Conservation (phyloP, 208 protist genomes). For the Kentomonas sorsogonicus region DNA sequence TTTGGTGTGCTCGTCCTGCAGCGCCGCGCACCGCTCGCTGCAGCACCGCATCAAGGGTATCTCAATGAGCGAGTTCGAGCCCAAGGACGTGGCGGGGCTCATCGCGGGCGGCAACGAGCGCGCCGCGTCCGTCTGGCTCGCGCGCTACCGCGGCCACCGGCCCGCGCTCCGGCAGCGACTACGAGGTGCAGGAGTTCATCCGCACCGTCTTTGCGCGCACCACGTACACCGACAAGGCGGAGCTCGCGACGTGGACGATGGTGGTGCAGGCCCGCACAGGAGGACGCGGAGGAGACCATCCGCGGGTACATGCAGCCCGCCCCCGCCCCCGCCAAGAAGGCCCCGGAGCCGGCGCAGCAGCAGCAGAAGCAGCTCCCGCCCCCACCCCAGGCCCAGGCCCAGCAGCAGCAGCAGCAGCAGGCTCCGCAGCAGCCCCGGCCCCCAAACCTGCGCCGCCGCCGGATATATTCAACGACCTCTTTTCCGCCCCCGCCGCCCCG, state of each 20-base stretch:
- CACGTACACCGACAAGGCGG: conserved; percentile 25
- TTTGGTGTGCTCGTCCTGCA: conserved; percentile 83
- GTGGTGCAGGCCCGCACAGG: too few species aligned
- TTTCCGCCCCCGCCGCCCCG: too few species aligned
- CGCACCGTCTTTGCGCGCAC: conserved; percentile 36
- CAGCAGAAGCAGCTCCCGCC: conserved; percentile 3
- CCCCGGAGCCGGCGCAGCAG: conserved; percentile 10
- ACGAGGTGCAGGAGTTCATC: conserved; percentile 31
- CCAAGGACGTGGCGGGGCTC: conserved; percentile 58
- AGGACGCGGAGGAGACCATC: too few species aligned
- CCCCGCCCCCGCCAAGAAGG: not conserved
- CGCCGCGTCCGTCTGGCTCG: conserved; percentile 55
- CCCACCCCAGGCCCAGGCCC: conserved; percentile 18
- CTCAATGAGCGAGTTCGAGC: conserved; percentile 76
- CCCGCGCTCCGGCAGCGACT: conserved; percentile 37
- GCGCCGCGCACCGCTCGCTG: conserved; percentile 67
- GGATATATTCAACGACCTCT: conserved; percentile 8
- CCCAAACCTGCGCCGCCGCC: not conserved
- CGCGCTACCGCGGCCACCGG: conserved; percentile 23
- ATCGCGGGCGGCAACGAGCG: conserved; percentile 58
- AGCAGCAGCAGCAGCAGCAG: conserved; percentile 6
- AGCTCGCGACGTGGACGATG: too few species aligned
- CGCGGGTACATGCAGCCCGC: conserved; percentile 27
- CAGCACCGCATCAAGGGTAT: conserved; percentile 89
- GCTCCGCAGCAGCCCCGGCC: too few species aligned